A percentile compares a stretch with the other conserved stretches of the same genome.
phyloP scores from a whole-genome alignment of 441 rosid species.

The Syzygium syzygioides region DNA sequence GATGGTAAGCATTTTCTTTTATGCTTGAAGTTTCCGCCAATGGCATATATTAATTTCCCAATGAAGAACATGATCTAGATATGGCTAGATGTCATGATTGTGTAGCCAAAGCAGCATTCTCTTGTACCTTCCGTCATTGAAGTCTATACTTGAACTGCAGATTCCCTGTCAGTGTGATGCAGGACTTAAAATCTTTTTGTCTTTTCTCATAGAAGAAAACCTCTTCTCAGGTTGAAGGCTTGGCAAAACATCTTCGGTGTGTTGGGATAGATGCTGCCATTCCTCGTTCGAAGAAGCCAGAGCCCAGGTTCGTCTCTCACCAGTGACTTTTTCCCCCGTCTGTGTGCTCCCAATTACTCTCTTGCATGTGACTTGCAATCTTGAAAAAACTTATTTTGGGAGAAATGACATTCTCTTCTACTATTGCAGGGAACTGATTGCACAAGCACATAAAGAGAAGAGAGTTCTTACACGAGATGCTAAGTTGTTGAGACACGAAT shows the following conservation, averaged over 20 bases:
- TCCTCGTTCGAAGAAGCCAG: conserved; percentile 61
- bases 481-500: conserved; percentile 71
- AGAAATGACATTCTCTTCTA: conserved; percentile 1
- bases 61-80: not conserved
- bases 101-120: not conserved
- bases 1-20: conserved; percentile 43
- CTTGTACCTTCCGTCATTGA: not conserved
- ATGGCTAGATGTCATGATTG: not conserved
- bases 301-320: conserved; percentile 42
- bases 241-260: conserved; percentile 93
- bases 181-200: not conserved
- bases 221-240: conserved; percentile 67
- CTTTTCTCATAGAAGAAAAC: not conserved
- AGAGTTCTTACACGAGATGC: conserved; percentile 91
- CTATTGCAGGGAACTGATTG: conserved; percentile 61
- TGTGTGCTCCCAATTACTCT: not conserved
- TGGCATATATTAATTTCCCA: not conserved
- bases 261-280: conserved; percentile 90
- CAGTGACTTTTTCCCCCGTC: not conserved
- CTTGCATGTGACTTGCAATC: not conserved
- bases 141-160: not conserved
- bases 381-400: not conserved
- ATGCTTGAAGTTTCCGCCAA: not conserved
- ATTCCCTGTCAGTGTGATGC: not conserved
- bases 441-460: conserved; percentile 65